Base-by-base conservation (phyloP, 306 rosid genomes). In the Vigna unguiculata region DNA sequence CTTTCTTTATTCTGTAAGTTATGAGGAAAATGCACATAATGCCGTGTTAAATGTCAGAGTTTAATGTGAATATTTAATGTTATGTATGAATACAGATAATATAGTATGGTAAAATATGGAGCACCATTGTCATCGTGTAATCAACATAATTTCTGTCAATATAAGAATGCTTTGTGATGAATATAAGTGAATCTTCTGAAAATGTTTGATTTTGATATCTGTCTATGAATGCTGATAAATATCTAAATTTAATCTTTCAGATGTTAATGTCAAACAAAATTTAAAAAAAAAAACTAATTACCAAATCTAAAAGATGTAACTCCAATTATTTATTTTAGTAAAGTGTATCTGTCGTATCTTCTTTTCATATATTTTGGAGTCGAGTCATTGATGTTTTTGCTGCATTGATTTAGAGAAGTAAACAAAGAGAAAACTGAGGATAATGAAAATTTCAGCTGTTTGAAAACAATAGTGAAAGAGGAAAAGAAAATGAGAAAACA, bases 21-120 rank as follows among this genome's bases (percentile, higher is more conserved):
- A 25, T 28, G 17, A 28, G 17, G 36, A 73, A 73, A 68, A 34
- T 80, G 64, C 63, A 66, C 22, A 45, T 73, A 66, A n/a, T 53
- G 70, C 4, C 28, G 15, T 55, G 36, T 57, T 60, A 55, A 55
- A 65, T 30, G 75, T 80, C 49, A 45, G 3, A 72, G 10, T 55
- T 20, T 25, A 5, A 32, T 55, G 63, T 57, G 70, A 57, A 67
- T 74, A 61, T 66, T 80, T 30, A 5, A 12, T 74, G 71, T 6
- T 38, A 49, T 58, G 28, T 49, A 68, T 74, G 71, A 38, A 58
- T 75, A 51, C 16, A 41, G 21, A 28, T 57, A 34, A 48, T 2
- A 40, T 2, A 40, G 24, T 0, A 22, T 40, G 34, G 7, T n/a
- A 61, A 24, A 7, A 28, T 30, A 60, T 45, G 47, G 12, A 72